These are phyloP conservation scores for Fraxinus paxiana DNA, from an alignment of 305 asterid genomes.

Conservation along the genomic window DNA sequence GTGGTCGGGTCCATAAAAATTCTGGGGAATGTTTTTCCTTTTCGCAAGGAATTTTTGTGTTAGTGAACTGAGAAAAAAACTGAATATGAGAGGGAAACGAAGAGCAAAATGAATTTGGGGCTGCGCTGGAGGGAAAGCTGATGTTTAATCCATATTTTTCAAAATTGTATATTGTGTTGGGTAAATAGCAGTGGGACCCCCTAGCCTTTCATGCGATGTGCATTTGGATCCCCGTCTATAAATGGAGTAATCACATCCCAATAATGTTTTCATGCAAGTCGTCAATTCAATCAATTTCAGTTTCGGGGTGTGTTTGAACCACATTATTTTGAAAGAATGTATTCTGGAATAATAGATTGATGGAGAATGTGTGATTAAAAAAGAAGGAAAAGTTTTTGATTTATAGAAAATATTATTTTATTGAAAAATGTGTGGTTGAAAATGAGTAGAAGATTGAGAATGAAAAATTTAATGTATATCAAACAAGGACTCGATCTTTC, in stretches of 20 bases:
- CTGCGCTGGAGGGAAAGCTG: constrained; percentile 3
- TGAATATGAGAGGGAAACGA: background rate
- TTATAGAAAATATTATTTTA: too few relatives aligned
- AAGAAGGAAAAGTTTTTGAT: too few relatives aligned
- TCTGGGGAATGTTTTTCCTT: background rate
- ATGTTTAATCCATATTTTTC: background rate
- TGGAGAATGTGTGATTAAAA: too few relatives aligned
- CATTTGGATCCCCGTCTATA: background rate
- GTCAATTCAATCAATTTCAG: background rate
- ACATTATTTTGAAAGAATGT: too few relatives aligned
- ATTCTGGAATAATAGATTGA: too few relatives aligned
- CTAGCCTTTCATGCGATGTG: background rate
- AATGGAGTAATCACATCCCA: background rate
- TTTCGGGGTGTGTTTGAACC: background rate
- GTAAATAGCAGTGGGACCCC: background rate
- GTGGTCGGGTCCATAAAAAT: constrained; percentile 5
- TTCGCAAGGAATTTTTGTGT: background rate
- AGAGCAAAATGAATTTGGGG: background rate
- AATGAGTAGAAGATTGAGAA: too few relatives aligned
- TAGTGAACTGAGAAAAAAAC: background rate
- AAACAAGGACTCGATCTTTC: too few relatives aligned
- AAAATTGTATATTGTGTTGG: background rate
- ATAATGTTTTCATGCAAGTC: background rate
- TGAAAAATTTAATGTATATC: too few relatives aligned
- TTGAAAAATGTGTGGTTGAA: too few relatives aligned